Evolutionary conservation across 2,329 filamentous ascomycete species (phyloP).

Genomic region (Penicillium sp.): DNA sequence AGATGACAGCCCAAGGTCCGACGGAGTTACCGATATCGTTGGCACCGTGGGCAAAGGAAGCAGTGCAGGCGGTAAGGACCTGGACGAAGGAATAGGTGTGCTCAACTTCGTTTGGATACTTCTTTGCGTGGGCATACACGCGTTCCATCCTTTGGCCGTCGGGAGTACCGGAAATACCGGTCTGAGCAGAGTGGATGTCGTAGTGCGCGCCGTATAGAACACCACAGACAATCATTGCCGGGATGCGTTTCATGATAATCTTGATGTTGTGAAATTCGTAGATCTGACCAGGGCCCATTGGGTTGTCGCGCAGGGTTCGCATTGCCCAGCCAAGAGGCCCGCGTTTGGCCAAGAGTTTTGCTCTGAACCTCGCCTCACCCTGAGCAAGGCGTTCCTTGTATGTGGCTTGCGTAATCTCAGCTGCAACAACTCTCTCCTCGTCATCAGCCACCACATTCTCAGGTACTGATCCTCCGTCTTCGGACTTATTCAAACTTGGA

Average conservation of each 20-base stretch:
- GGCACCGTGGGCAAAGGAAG: slow-evolving; percentile 61
- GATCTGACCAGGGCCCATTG: slow-evolving; percentile 66
- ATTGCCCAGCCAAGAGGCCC: slow-evolving; percentile 81
- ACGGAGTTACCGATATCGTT: slow-evolving; percentile 73
- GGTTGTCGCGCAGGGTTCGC: slow-evolving; percentile 70
- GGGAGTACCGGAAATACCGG: slow-evolving; percentile 65
- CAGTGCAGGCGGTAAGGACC: slow-evolving; percentile 50
- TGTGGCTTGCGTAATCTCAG: slow-evolving; percentile 50
- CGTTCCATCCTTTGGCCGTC: slow-evolving; percentile 50
- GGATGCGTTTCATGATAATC: slow-evolving; percentile 60
- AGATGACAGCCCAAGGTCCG: slow-evolving; percentile 67
- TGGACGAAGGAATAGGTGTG: slow-evolving; percentile 56
- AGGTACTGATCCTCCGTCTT: not conserved
- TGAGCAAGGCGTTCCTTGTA: slow-evolving; percentile 62
- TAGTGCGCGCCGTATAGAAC: slow-evolving; percentile 73
- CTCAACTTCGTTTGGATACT: slow-evolving; percentile 68
- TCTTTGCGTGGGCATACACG: slow-evolving; percentile 51
- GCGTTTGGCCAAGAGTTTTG: slow-evolving; percentile 57
- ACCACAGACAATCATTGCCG: slow-evolving; percentile 61
- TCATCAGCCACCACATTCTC: slow-evolving; percentile 18
- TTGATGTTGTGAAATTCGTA: slow-evolving; percentile 71
- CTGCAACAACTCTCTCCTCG: slow-evolving; percentile 38
- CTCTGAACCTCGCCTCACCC: slow-evolving; percentile 57
- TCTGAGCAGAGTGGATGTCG: slow-evolving; percentile 75
- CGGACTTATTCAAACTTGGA: not conserved